Evolutionary conservation across 495 filamentous ascomycete genomes (phyloP).

Genomic region (Annulohypoxylon maeteangense): DNA sequence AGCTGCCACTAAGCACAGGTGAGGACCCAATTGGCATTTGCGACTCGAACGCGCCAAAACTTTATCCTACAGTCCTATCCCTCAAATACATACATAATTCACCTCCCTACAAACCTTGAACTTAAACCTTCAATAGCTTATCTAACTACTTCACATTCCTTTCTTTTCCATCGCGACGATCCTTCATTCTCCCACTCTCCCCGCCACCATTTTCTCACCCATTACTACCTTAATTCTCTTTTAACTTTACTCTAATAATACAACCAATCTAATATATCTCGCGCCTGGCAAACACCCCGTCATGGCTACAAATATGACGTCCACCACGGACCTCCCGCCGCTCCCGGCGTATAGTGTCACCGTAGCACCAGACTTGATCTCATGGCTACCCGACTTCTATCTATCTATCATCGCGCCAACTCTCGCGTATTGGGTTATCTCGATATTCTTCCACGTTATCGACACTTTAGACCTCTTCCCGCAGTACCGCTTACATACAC

Average conservation of each 20-base stretch:
- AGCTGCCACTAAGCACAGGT: neutral
- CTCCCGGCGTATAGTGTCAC: constrained; percentile 77
- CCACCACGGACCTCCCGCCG: constrained; percentile 71
- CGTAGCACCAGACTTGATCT: constrained; percentile 74
- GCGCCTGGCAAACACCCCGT: constrained; percentile 25
- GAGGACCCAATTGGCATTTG: constrained; percentile 16
- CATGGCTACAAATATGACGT: constrained; percentile 48
- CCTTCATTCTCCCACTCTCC: constrained; percentile 26
- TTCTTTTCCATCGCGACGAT: constrained; percentile 38
- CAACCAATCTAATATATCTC: neutral
- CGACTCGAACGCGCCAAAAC: constrained; percentile 29
- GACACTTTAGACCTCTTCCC: constrained; percentile 85
- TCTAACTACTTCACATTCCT: constrained; percentile 33
- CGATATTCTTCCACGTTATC: constrained; percentile 86
- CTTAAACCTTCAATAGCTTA: constrained; percentile 11
- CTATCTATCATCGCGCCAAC: constrained; percentile 79
- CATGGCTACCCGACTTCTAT: constrained; percentile 83
- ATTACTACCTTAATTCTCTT: constrained; percentile 20
- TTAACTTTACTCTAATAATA: constrained; percentile 5
- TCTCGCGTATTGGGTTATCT: constrained; percentile 87
- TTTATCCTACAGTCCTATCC: constrained; percentile 5
- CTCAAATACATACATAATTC: constrained; percentile 4
- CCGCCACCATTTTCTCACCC: neutral
- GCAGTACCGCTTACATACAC: constrained; percentile 90
- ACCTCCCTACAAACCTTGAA: neutral